Base-by-base conservation (phyloP, 768 basidiomycete species). In the Tephrocybe rancida region DNA sequence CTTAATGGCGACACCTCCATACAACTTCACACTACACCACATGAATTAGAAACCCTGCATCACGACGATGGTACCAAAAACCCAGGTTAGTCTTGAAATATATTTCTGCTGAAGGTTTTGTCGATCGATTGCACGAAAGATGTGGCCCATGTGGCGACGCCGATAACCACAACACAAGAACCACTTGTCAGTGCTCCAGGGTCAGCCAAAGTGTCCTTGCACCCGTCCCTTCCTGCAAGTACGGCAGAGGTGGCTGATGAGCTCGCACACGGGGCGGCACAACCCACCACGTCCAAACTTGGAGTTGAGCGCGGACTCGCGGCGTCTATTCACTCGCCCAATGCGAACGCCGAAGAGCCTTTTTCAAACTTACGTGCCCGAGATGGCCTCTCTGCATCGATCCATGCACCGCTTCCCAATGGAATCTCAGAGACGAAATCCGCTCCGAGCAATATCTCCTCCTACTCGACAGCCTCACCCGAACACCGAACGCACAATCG, bases 341-440 rank as follows among this genome's bases (percentile, higher is more conserved):
- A 43, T 47, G 45, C 58, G 59, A 53, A 50, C n/a, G 45, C 54
- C 10, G 50, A 52, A 41, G 54, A 54, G 24, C 54, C 44, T 5
- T 55, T 57, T n/a, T 24, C 51, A 24, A 52, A 43, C 18, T 41
- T 61, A n/a, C 50, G 38, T 11, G 19, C 60, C 57, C 52, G 61
- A 34, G 64, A 65, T 6, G 75, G 79, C 45, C 70, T 81, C 16
- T 29, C 67, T 35, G 77, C 80, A 39, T 87, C 86, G 1, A 84
- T 85, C 19, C 81, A 87, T 61, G 84, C 85, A 1, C 79, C 80
- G 39, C 63, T 71, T 52, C 66, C 68, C 26, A 59, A 39, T 16
- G 44, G 18, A 22, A 47, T 70, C 18, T 61, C 71, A 3, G 69
- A 77, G 37, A 73, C 80, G 16, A 61, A 65, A 50, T 77, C 78